phyloP scores from a whole-genome alignment of 352 stramenopile species.

The Phytophthora cactorum region DNA sequence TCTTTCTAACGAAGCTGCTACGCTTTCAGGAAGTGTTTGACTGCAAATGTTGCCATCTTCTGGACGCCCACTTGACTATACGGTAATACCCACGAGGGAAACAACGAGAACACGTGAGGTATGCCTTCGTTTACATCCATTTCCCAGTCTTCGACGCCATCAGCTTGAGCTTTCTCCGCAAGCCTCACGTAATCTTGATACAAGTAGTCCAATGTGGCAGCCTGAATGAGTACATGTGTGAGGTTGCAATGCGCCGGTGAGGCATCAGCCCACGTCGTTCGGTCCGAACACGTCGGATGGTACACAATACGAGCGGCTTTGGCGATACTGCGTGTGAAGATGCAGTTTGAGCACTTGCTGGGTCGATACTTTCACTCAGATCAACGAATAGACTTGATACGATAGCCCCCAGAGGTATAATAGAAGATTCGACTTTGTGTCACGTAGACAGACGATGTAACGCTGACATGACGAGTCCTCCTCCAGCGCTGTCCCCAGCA shows the following conservation, averaged over 20 bases:
- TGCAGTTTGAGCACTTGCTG: constrained; percentile 26
- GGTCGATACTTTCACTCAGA: constrained; percentile 20
- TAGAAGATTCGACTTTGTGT: constrained; percentile 9
- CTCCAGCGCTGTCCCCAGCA: constrained; percentile 50
- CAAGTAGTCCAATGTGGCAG: constrained; percentile 39
- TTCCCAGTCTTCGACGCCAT: constrained; percentile 43
- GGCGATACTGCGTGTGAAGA: constrained; percentile 32
- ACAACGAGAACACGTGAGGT: constrained; percentile 43
- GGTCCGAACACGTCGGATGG: constrained; percentile 23
- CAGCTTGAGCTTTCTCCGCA: constrained; percentile 29
- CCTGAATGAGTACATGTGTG: constrained; percentile 46
- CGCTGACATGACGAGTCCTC: constrained; percentile 43
- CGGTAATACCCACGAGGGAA: constrained; percentile 43
- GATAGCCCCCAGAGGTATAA: constrained; percentile 33
- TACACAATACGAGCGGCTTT: constrained; percentile 31
- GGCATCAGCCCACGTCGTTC: constrained; percentile 30
- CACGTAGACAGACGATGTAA: constrained; percentile 46
- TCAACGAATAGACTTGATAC: constrained; percentile 32
- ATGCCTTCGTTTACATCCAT: constrained; percentile 46
- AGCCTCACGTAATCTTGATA: constrained; percentile 35
- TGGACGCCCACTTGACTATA: constrained; percentile 37
- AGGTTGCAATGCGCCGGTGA: constrained; percentile 53
- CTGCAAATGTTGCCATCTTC: constrained; percentile 41
- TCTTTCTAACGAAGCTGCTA: no score
- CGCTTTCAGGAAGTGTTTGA: constrained; percentile 19